Base-by-base conservation (phyloP, 148 eudicot species). In the Cornus kousa region DNA sequence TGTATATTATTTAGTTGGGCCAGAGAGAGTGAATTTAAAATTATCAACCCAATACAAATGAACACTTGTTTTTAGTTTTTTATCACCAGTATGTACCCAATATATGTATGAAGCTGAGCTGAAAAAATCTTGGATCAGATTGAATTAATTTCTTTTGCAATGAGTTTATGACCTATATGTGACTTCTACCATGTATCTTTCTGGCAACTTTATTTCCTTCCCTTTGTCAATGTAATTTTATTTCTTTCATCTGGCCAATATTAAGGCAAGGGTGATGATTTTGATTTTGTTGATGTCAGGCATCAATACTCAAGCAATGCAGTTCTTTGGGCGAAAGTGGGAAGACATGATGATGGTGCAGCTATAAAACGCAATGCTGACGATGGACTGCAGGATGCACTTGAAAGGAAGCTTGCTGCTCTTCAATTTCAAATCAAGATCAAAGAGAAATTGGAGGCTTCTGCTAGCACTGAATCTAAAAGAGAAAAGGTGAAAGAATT, bases 341-440 rank as follows among this genome's bases (percentile, higher is more conserved):
- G 89, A 31, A 85, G 79, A 83, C 90, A 86, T 59, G 80, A 48
- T 77, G 93, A 91, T 74, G 80, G 81, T 82, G 75, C 46, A 79
- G 84, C 80, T 81, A 82, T 93, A 74, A 55, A 90, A 17, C 90
- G 86, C 67, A 84, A 85, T 59, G 84, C 86, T 72, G 97, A 95
- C 70, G 89, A 82, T 81, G 99, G 99, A 53, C 87, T 96, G 71
- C 89, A 93, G 81, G 98, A 94, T 87, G 83, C 94, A 77, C 94
- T 94, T 68, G 98, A 96, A 83, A 98, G 94, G 66, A 96, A 96
- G 89, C 94, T 96, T 81, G 88, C 97, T 77, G 99, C 94, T 87
- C 91, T 92, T 77, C 90, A 88, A 79, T 94, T 96, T 82, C 99
- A 96, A 83, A 91, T 92, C 71, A 90, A 90, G 85, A 88, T 94